These are phyloP conservation scores for Trichoderma citrinoviride DNA, from an alignment of 2,329 filamentous ascomycete species.

Conservation along the genomic window DNA sequence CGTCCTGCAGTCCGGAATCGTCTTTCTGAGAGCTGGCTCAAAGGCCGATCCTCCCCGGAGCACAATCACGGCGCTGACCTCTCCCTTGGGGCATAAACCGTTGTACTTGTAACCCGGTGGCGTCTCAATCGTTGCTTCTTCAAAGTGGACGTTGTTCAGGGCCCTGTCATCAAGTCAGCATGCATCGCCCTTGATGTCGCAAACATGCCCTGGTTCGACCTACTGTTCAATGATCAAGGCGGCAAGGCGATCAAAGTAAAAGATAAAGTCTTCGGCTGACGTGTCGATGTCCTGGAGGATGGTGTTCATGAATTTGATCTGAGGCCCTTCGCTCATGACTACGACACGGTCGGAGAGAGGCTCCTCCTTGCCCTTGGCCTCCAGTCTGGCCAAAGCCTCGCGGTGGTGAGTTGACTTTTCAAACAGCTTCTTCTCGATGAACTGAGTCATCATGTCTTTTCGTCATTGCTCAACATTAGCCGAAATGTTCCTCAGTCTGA, in stretches of 20 bases:
- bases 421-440: conserved; percentile 81
- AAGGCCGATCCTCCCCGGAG: conserved; percentile 86
- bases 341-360: conserved; percentile 73
- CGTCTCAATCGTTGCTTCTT: conserved; percentile 62
- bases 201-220: conserved; percentile 28
- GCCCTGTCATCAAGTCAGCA: conserved; percentile 50
- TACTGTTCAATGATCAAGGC: conserved; percentile 80
- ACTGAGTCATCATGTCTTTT: conserved; percentile 85
- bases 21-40: conserved; percentile 82
- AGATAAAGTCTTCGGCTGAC: conserved; percentile 85
- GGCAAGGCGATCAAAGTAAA: conserved; percentile 90
- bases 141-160: conserved; percentile 73
- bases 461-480: background rate
- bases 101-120: conserved; percentile 67
- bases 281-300: conserved; percentile 81
- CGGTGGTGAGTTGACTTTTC: conserved; percentile 84
- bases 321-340: conserved; percentile 71
- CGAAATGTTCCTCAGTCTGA: background rate
- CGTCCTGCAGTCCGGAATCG: conserved; percentile 88
- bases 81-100: conserved; percentile 68
- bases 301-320: conserved; percentile 85
- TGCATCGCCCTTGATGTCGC: background rate
- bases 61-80: conserved; percentile 81
- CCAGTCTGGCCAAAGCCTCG: conserved; percentile 72
- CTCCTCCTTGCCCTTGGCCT: conserved; percentile 66